A percentile compares a stretch with the other conserved stretches of the same genome.
Conservation (phyloP, 768 basidiomycete species). For the Panaeolus cyanescens region DNA sequence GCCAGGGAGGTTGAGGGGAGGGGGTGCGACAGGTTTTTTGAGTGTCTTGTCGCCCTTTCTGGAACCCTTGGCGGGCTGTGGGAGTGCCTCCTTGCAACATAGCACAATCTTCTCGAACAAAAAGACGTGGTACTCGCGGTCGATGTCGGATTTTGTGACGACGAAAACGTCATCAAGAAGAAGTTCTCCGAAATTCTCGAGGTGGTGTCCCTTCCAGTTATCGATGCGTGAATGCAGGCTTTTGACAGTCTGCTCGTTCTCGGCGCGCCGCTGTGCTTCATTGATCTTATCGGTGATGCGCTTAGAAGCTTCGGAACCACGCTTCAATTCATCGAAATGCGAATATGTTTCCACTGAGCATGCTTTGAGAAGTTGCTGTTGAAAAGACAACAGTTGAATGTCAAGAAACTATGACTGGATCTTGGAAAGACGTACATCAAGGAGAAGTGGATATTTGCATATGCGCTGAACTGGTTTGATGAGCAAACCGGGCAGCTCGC, state of each 20-base stretch:
- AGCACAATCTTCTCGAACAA: conserved; percentile 98
- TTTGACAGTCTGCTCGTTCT: conserved; percentile 90
- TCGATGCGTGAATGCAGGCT: conserved; percentile 86
- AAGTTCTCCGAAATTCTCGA: conserved; percentile 92
- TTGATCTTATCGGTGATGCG: conserved; percentile 96
- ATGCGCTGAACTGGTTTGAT: conserved; percentile 99
- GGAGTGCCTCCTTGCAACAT: conserved; percentile 91
- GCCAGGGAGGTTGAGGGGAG: conserved; percentile 48
- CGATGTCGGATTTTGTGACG: conserved; percentile 94
- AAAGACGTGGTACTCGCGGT: conserved; percentile 98
- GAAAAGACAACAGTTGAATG: conserved; percentile 9
- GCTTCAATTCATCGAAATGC: conserved; percentile 78
- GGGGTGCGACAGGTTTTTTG: conserved; percentile 72
- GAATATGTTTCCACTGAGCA: conserved; percentile 64
- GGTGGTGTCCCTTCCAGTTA: conserved; percentile 99
- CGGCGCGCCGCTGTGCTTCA: conserved; percentile 88
- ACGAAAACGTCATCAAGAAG: conserved; percentile 94
- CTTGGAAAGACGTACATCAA: conserved; percentile 64
- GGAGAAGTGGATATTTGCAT: conserved; percentile 96
- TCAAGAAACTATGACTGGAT: conserved; percentile 7
- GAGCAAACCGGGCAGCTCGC: conserved; percentile 93
- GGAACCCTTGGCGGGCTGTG: conserved; percentile 55
- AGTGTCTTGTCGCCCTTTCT: conserved; percentile 81
- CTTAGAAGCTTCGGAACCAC: conserved; percentile 84
- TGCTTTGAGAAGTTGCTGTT: conserved; percentile 75